A percentile compares a stretch with the other conserved stretches of the same genome.
Conservation (phyloP, 2,329 filamentous ascomycete genomes). For the Microdochium nivale region DNA sequence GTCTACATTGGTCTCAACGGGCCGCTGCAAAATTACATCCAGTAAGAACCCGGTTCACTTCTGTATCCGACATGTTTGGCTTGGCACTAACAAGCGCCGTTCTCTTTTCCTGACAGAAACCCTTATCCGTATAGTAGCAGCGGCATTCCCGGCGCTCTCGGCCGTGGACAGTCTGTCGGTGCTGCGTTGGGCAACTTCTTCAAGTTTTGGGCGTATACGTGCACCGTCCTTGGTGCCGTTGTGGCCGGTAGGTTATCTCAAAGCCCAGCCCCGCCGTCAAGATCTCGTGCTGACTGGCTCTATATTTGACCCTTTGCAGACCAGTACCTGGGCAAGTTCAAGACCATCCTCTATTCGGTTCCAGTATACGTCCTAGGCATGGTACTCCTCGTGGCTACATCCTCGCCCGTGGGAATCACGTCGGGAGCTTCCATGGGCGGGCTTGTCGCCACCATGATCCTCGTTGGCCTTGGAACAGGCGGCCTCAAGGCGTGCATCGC, state of each 20-base stretch:
- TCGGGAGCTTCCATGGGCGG: conserved; percentile 35
- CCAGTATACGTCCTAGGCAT: conserved; percentile 50
- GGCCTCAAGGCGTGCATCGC: conserved; percentile 60
- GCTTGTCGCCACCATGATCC: conserved; percentile 46
- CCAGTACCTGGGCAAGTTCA: conserved; percentile 51
- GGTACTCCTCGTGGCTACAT: conserved; percentile 42
- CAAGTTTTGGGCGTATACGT: conserved; percentile 36
- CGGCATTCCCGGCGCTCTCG: conserved; percentile 37
- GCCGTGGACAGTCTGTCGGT: conserved; percentile 44
- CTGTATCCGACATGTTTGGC: conserved; percentile 22
- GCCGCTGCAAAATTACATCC: conserved; percentile 48
- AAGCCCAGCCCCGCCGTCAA: too few relatives aligned
- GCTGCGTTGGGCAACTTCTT: conserved; percentile 48
- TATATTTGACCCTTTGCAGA: background rate
- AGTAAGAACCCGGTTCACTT: conserved; percentile 10
- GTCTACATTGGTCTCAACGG: conserved; percentile 47
- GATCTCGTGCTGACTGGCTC: background rate
- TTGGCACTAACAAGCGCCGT: too few relatives aligned
- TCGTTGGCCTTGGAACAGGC: conserved; percentile 59
- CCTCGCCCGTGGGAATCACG: conserved; percentile 27
- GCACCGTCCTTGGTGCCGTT: conserved; percentile 37
- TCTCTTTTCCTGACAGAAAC: background rate
- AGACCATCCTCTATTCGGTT: conserved; percentile 50
- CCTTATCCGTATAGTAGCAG: background rate
- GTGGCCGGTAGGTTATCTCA: conserved; percentile 29